phyloP scores from a whole-genome alignment of 169 alveolate genomes.

The Plasmodium vivax region DNA sequence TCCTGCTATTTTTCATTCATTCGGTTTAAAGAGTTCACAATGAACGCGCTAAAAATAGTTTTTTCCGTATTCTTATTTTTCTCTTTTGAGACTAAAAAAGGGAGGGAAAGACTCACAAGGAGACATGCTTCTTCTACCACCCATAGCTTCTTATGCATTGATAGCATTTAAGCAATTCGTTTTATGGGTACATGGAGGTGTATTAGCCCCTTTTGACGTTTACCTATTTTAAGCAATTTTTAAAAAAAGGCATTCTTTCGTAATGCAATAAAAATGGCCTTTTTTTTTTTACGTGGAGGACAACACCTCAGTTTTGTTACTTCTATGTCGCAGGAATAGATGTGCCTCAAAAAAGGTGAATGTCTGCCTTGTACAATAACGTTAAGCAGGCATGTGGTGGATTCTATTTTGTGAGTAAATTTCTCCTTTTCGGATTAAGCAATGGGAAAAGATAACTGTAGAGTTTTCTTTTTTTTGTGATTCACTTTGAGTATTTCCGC shows the following conservation, averaged over 20 bases:
- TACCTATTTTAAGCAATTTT: background rate
- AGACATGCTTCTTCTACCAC: background rate
- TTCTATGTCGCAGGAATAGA: background rate
- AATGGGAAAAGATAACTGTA: background rate
- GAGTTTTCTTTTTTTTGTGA: background rate
- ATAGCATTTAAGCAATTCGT: background rate
- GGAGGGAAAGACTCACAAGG: background rate
- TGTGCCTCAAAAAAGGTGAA: background rate
- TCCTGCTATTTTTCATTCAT: background rate
- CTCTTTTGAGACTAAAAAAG: background rate
- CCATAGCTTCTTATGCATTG: background rate
- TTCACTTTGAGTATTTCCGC: background rate
- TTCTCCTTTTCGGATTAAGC: background rate
- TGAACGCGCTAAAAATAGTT: background rate
- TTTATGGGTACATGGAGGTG: background rate
- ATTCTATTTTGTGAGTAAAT: background rate
- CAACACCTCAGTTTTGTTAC: background rate
- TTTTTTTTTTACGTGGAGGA: background rate
- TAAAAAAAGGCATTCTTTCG: background rate
- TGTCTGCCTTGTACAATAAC: background rate
- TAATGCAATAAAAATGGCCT: background rate
- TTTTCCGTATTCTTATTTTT: background rate
- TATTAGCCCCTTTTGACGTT: background rate
- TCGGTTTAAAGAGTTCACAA: background rate
- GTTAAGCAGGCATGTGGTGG: background rate